Evolutionary conservation across 1,284 basidiomycete genomes (phyloP), one percentile per base, ranked within the genome.

Genomic region (Rhodotorula sp.): DNA sequence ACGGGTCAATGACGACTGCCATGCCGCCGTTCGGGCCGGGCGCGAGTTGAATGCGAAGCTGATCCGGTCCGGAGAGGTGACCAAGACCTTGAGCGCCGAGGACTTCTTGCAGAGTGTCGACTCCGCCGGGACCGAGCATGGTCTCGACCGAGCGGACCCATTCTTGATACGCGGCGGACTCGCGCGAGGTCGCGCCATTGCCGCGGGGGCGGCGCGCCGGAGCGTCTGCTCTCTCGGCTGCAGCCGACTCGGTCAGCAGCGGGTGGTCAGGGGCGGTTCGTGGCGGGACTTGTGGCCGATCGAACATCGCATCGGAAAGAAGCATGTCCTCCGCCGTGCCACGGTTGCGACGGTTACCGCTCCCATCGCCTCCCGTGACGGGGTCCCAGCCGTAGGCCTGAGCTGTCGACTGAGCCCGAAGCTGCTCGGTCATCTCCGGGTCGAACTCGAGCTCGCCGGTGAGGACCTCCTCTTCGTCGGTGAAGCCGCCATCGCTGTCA

Each of bases 181-280:
- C 72, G 37, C 69, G 74, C 24, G 77, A 71, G 1, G 77, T 70
- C 14, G 80, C 78, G n/a, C 74, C 74, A 56, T 79, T 78, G 33
- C 73, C 48, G 68, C 74, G 66, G 4, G 67, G 60, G 18, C 67
- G 72, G n/a, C 69, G 76, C 17, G 68, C 68, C 20, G 60, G 67
- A 62, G 56, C 64, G 57, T 64, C 68, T 51, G 30, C 53, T 29
- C 66, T 62, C 45, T 71, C 71, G 69, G 54, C 60, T 6, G 72
- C 64, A 46, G 66, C 65, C 49, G 55, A 62, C 75, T 95, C 90
- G 46, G 91, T 79, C 18, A 96, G 85, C 17, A 96, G 83, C 5
- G 93, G 93, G 79, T 96, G 94, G 0, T 88, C 30, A 5, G 71
- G 64, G 4, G 64, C 64, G 42, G 62, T 66, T 26, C 33, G 62